Evolutionary conservation across 208 protist genomes (phyloP).

Genomic region (Porcisia hertigi): DNA sequence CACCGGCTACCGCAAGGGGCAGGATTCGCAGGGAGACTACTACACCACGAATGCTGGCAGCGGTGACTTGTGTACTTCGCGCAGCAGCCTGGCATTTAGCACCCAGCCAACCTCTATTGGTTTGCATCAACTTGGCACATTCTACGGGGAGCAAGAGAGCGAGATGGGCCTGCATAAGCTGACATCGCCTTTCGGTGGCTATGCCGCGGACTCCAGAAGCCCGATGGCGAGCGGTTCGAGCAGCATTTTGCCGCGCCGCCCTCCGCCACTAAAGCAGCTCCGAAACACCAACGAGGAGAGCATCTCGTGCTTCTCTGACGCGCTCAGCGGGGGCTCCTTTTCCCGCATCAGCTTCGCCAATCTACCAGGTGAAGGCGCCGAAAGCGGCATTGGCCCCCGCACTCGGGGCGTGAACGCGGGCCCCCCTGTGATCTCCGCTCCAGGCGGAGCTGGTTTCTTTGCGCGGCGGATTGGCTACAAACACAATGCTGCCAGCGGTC

Average conservation of each 20-base stretch:
- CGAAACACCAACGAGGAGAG: background rate
- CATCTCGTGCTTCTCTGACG: constrained; percentile 7
- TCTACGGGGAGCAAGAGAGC: background rate
- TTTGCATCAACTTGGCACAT: background rate
- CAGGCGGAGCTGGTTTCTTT: constrained; percentile 7
- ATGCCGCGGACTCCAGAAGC: background rate
- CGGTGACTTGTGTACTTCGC: constrained; percentile 2
- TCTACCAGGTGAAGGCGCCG: background rate
- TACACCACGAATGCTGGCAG: background rate
- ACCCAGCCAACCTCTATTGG: background rate
- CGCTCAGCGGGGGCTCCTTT: background rate
- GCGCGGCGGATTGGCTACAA: background rate
- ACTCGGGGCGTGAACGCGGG: background rate
- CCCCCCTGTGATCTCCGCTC: background rate
- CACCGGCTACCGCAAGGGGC: constrained; percentile 10
- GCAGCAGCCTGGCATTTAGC: constrained; percentile 12
- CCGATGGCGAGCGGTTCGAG: background rate
- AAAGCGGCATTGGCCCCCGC: background rate
- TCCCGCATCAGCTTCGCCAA: background rate
- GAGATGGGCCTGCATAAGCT: background rate
- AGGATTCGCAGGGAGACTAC: constrained; percentile 2
- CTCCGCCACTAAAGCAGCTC: background rate
- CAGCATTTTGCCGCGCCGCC: constrained; percentile 6
- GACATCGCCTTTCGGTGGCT: background rate
- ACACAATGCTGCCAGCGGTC: background rate